Evolutionary conservation across 1,284 basidiomycete genomes (phyloP).

Genomic region (Malassezia slooffiae): DNA sequence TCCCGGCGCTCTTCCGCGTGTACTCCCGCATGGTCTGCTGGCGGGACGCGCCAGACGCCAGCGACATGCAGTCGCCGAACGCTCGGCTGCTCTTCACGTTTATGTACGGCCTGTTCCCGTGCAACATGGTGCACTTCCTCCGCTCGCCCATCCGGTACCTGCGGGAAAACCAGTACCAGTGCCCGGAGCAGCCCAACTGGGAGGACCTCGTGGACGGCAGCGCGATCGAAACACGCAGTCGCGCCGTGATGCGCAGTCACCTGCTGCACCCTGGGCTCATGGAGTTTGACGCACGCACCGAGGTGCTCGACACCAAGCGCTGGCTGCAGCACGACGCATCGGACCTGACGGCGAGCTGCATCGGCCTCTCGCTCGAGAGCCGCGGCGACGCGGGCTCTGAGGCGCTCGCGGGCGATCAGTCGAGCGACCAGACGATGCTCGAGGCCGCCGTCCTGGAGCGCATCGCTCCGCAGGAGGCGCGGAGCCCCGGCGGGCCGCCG

Average conservation of each 20-base stretch:
- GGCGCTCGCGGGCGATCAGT: too few species aligned
- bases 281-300: constrained; percentile 56
- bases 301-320: constrained; percentile 57
- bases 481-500: too few species aligned
- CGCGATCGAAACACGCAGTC: constrained; percentile 48
- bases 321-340: constrained; percentile 61
- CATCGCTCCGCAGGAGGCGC: neutral
- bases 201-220: constrained; percentile 57
- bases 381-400: neutral
- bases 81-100: constrained; percentile 55
- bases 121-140: constrained; percentile 66
- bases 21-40: constrained; percentile 38
- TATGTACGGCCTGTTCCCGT: constrained; percentile 77
- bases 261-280: constrained; percentile 64
- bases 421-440: too few species aligned
- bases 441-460: neutral
- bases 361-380: constrained; percentile 41
- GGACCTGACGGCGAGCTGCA: constrained; percentile 60
- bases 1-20: constrained; percentile 34
- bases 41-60: constrained; percentile 23
- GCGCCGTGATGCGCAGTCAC: constrained; percentile 58
- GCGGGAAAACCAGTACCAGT: constrained; percentile 49
- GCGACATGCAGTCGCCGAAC: constrained; percentile 29
- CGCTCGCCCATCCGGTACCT: constrained; percentile 59
- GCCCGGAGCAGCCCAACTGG: constrained; percentile 17